phyloP scores from a whole-genome alignment of 1,284 basidiomycete genomes.

The Boletellus deceptivus region DNA sequence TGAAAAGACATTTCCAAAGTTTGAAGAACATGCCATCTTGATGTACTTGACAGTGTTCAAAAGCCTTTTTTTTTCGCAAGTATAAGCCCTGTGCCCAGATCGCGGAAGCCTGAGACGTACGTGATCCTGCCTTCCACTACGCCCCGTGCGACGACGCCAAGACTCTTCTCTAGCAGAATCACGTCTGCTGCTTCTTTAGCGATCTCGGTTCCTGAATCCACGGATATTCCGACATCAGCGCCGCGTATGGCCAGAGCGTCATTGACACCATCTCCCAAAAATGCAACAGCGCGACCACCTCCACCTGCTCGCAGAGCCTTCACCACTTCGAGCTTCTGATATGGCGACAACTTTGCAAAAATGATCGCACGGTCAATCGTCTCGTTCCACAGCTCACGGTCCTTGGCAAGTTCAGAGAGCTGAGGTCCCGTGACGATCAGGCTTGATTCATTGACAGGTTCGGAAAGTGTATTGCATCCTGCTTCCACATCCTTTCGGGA shows the following conservation, averaged over 20 bases:
- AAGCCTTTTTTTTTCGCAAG: slow-evolving; percentile 21
- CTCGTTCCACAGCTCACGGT: slow-evolving; percentile 25
- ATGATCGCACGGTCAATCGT: slow-evolving; percentile 34
- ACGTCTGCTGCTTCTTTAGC: slow-evolving; percentile 98
- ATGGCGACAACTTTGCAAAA: slow-evolving; percentile 33
- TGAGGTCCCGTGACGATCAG: slow-evolving; percentile 33
- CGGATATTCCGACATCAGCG: slow-evolving; percentile 95
- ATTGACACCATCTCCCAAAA: slow-evolving; percentile 34
- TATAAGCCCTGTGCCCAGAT: slow-evolving; percentile 12
- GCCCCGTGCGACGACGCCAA: slow-evolving; percentile 32
- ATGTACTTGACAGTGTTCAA: slow-evolving; percentile 33
- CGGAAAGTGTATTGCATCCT: slow-evolving; percentile 2
- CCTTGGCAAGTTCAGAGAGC: slow-evolving; percentile 31
- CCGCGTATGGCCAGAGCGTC: slow-evolving; percentile 34
- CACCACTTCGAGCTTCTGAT: slow-evolving; percentile 34
- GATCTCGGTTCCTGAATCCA: slow-evolving; percentile 98
- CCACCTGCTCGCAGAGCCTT: slow-evolving; percentile 31
- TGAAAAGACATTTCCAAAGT: slow-evolving; percentile 34
- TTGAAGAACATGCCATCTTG: slow-evolving; percentile 35
- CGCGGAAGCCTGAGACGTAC: slow-evolving; percentile 15
- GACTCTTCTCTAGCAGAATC: slow-evolving; percentile 78
- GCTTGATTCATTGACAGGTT: slow-evolving; percentile 21
- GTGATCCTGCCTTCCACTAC: slow-evolving; percentile 35
- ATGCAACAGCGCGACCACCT: slow-evolving; percentile 33
- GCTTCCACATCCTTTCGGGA: slow-evolving; percentile 29